phyloP scores from a whole-genome alignment of 768 basidiomycete species.

The Leucocoprinus sp. region DNA sequence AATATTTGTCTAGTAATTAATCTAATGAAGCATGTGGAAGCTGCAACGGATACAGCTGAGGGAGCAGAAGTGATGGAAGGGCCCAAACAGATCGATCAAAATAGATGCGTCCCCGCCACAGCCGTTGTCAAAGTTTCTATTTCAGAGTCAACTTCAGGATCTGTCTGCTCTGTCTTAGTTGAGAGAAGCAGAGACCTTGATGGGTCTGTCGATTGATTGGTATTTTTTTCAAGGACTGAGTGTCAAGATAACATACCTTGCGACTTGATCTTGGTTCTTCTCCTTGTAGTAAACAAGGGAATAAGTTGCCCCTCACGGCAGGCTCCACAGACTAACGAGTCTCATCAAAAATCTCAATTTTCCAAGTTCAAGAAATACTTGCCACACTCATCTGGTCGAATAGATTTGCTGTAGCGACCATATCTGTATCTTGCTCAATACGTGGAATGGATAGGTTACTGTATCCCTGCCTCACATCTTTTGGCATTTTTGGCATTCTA shows the following conservation, averaged over 20 bases:
- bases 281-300: constrained; percentile 37
- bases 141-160: constrained; percentile 24
- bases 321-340: constrained; percentile 49
- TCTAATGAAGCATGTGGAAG: too few relatives aligned
- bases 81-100: neutral
- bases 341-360: neutral
- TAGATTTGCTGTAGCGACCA: constrained; percentile 69
- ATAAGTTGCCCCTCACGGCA: constrained; percentile 54
- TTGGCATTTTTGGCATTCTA: constrained; percentile 57
- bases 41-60: too few relatives aligned
- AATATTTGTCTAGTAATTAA: too few relatives aligned
- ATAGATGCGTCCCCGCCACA: constrained; percentile 13
- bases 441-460: neutral
- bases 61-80: too few relatives aligned
- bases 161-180: neutral
- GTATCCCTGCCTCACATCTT: constrained; percentile 40
- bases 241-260: constrained; percentile 28
- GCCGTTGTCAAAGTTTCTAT: constrained; percentile 23
- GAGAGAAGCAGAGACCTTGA: constrained; percentile 17
- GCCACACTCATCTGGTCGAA: constrained; percentile 58
- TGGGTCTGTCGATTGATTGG: constrained; percentile 22
- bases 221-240: neutral
- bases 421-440: constrained; percentile 37
- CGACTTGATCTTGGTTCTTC: constrained; percentile 28
- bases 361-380: constrained; percentile 17